Percentiles rank a stretch among this genome's conserved stretches.
Conservation (phyloP, 2,329 filamentous ascomycete species). For the Herpotrichia juniperi region DNA sequence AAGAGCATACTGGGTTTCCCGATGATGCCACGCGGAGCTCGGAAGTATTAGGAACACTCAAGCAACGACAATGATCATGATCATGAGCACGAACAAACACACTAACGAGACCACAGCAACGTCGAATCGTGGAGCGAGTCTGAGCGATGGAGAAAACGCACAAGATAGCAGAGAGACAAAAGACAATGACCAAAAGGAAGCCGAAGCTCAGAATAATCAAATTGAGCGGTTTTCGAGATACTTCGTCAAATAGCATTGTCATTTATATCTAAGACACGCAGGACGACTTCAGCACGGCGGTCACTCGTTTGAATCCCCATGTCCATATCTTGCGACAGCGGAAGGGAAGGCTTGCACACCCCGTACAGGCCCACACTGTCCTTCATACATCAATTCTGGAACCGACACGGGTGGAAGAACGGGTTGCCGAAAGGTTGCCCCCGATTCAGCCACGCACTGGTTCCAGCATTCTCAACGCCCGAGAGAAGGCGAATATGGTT, state of each 20-base stretch:
- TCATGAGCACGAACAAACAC: conserved; percentile 40
- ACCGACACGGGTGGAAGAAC: conserved; percentile 23
- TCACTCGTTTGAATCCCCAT: conserved; percentile 23
- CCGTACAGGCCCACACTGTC: conserved; percentile 15
- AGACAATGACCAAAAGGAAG: conserved; percentile 19
- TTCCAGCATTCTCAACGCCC: background rate
- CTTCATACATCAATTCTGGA: conserved; percentile 17
- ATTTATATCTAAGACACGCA: conserved; percentile 22
- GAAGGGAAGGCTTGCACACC: conserved; percentile 19
- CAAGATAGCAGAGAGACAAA: conserved; percentile 17
- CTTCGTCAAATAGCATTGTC: background rate
- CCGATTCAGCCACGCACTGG: background rate
- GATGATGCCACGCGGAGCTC: conserved; percentile 33
- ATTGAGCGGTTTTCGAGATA: conserved; percentile 4
- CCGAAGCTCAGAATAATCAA: conserved; percentile 1
- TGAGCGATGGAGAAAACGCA: conserved; percentile 17
- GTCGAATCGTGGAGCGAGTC: conserved; percentile 26
- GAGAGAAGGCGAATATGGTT: background rate
- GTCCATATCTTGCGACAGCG: conserved; percentile 19
- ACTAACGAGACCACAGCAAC: conserved; percentile 27
- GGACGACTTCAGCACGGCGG: background rate
- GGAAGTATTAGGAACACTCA: conserved; percentile 15
- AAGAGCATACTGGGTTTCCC: conserved; percentile 17
- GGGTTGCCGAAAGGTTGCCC: background rate
- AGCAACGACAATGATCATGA: conserved; percentile 22